Base-by-base conservation (phyloP, 208 protist species). In the Crithidia mellificae region DNA sequence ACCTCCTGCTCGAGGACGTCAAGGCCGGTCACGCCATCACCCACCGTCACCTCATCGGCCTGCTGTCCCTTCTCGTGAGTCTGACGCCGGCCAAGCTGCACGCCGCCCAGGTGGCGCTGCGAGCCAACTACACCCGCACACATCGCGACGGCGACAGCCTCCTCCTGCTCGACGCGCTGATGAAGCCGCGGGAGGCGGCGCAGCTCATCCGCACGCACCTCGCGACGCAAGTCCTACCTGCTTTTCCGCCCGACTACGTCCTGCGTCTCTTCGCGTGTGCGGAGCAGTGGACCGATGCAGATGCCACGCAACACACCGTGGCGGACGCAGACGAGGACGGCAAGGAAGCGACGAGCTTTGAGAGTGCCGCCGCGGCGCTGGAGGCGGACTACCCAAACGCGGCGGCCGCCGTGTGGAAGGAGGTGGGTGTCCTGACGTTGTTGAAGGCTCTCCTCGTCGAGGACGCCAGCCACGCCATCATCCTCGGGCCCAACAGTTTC, bases 51-150 rank as follows among this genome's bases (percentile, higher is more conserved):
- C 54, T 91, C n/a, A 50, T 87, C 22, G 65, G 76, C 12, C 52
- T 88, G 11, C 55, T 91, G 17, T 78, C 80, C 19, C 58, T 94
- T 0, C 72, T 94, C 12, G 30, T 88, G 24, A 82, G 84, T 6
- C 22, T 91, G 19, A 20, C 58, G 29, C 67, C 77, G 41, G 63
- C 39, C 2, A 36, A 71, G 32, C 72, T 91, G 49, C 47, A 67
- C 8, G 44, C 14, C 19, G 65, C 80, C 61, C 27, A 53, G 49
- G 57, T 30, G 2, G 41, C 30, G 17, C 63, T 89, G 51, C 65
- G 41, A n/a, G 27, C 49, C 24, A 85, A 85, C 62, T 88, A 83
- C 49, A 20, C 15, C 7, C 39, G 72, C 11, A 83, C 71, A 14
- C 20, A 44, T 8, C 44, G 22, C 9, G 88, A 91, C 59, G 50